Percentiles rank a stretch among this genome's conserved stretches.
These are phyloP conservation scores for Dothistroma septosporum DNA, from an alignment of 2,329 filamentous ascomycete genomes.

Conservation along the genomic window DNA sequence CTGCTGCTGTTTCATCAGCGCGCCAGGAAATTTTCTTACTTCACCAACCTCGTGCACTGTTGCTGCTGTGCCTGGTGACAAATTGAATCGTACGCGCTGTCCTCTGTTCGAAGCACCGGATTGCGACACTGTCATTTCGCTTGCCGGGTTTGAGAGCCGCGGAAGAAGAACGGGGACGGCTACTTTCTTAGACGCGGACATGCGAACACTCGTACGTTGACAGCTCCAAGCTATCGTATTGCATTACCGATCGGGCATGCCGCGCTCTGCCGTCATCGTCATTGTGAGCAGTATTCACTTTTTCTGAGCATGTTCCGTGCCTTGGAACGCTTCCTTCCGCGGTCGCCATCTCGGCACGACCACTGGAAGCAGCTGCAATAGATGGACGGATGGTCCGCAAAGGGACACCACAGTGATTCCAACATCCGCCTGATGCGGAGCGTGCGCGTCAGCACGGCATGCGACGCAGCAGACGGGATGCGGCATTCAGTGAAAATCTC, in stretches of 20 bases:
- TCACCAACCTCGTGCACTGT: not conserved
- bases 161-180: conserved; percentile 16
- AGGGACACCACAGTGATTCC: not conserved
- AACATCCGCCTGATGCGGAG: not conserved
- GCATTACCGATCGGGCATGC: not conserved
- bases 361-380: not conserved
- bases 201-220: not conserved
- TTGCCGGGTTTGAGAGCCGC: conserved; percentile 15
- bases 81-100: conserved; percentile 17
- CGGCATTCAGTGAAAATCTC: not conserved
- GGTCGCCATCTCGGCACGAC: not conserved
- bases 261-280: conserved; percentile 1
- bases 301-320: not conserved
- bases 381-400: not conserved
- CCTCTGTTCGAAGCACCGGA: conserved; percentile 11
- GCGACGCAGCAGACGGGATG: conserved; percentile 1
- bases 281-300: not conserved
- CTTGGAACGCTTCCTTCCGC: not conserved
- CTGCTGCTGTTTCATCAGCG: conserved; percentile 8
- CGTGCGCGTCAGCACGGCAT: not conserved
- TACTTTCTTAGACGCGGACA: not conserved
- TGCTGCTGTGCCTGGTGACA: conserved; percentile 11
- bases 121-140: conserved; percentile 13
- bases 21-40: conserved; percentile 4
- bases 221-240: not conserved